Evolutionary conservation across 1,139 yeast species (phyloP).

Genomic region (Pichiaceae sp.): DNA sequence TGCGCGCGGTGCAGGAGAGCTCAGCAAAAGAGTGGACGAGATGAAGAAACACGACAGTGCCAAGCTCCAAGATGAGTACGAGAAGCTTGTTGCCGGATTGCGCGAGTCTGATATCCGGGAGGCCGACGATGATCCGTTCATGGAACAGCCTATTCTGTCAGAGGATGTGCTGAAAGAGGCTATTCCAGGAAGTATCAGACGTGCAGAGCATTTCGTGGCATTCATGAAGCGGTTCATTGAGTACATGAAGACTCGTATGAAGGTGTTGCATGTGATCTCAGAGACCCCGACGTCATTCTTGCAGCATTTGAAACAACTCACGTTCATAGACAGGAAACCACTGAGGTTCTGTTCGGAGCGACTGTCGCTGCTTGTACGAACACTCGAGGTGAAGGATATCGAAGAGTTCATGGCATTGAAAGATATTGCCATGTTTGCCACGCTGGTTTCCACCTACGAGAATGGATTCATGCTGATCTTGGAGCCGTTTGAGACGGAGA

Average conservation of each 20-base stretch:
- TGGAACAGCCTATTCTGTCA: constrained; percentile 84
- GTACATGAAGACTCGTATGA: constrained; percentile 93
- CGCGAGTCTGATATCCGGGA: constrained; percentile 63
- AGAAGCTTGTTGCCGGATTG: constrained; percentile 81
- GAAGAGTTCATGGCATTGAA: constrained; percentile 91
- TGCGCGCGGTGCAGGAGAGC: constrained; percentile 70
- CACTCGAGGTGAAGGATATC: constrained; percentile 77
- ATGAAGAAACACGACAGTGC: constrained; percentile 78
- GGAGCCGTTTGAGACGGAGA: constrained; percentile 95
- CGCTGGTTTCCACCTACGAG: constrained; percentile 90
- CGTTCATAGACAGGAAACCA: constrained; percentile 89
- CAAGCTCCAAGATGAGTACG: constrained; percentile 82
- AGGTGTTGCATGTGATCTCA: constrained; percentile 90
- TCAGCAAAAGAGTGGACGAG: constrained; percentile 69
- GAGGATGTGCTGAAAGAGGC: constrained; percentile 85
- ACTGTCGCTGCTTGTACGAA: constrained; percentile 76
- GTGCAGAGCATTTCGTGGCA: constrained; percentile 95
- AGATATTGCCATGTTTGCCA: constrained; percentile 95
- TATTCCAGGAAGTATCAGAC: constrained; percentile 90
- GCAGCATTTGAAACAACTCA: constrained; percentile 85
- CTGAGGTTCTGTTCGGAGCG: constrained; percentile 87
- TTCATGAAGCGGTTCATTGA: constrained; percentile 89
- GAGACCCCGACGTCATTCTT: constrained; percentile 92
- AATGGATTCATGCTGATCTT: constrained; percentile 83
- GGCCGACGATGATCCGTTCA: constrained; percentile 69